Evolutionary conservation across 73 alveolate genomes (phyloP).

Genomic region (Effrenium voratum): DNA sequence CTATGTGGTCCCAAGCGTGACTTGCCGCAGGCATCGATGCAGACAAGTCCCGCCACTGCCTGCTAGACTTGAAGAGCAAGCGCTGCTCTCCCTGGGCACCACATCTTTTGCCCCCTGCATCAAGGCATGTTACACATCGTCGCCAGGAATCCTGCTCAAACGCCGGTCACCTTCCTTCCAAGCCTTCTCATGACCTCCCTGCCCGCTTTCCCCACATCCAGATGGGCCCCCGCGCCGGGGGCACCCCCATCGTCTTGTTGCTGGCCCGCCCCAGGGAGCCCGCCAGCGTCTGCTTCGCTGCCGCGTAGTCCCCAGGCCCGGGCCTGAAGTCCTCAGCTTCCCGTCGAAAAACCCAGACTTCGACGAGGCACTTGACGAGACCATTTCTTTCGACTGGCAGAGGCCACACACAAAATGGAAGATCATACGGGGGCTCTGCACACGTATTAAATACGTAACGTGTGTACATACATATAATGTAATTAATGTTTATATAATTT

Average conservation of each 20-base stretch:
- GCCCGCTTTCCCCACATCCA: background rate
- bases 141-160: background rate
- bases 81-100: conserved; percentile 36
- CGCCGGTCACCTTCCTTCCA: background rate
- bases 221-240: conserved; percentile 6
- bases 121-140: background rate
- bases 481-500: background rate
- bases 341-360: no score
- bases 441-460: no score
- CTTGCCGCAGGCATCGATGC: no score
- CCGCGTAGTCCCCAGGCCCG: conserved; percentile 66
- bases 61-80: conserved; percentile 47
- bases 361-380: no score
- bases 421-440: no score
- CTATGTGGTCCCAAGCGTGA: no score
- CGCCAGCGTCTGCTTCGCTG: conserved; percentile 72
- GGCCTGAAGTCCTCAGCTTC: conserved; percentile 16
- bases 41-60: background rate
- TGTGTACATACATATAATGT: no score
- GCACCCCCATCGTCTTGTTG: conserved; percentile 65
- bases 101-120: background rate
- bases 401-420: no score
- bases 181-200: background rate
- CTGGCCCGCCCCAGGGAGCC: conserved; percentile 29
- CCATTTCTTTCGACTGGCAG: no score